Conservation (phyloP, 2,329 filamentous ascomycete species). For the Sclerotinia nivalis region DNA sequence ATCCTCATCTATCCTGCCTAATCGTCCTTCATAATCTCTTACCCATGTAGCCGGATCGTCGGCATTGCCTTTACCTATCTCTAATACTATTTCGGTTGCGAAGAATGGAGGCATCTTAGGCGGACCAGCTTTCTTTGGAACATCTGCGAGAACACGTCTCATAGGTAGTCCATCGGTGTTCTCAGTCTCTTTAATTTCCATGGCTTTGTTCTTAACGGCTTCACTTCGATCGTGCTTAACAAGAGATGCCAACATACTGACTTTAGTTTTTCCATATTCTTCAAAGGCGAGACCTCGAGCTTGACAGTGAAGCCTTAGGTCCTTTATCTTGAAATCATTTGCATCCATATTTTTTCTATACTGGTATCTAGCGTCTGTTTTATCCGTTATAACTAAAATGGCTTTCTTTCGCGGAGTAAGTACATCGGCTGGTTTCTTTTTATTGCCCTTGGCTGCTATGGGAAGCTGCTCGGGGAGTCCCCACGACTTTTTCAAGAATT, state of each 20-base stretch:
- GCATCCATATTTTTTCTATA: not conserved
- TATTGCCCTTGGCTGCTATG: not conserved
- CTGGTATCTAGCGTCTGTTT: not conserved
- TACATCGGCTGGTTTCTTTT: not conserved
- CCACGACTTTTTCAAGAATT: not conserved
- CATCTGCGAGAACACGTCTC: not conserved
- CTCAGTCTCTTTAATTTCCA: accelerated
- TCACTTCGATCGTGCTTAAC: not conserved
- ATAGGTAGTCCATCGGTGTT: not conserved
- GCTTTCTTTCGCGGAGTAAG: not conserved
- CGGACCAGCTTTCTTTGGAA: not conserved
- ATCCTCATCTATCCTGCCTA: not conserved
- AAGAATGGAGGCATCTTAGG: constrained; percentile 1
- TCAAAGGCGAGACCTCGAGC: not conserved
- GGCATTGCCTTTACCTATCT: not conserved
- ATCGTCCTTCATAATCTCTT: not conserved
- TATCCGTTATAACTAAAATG: not conserved
- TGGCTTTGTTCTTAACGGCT: too few relatives aligned
- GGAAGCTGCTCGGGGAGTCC: not conserved
- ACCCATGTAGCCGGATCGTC: not conserved
- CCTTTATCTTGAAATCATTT: not conserved
- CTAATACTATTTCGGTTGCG: not conserved
- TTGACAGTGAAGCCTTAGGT: not conserved
- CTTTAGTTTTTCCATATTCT: not conserved
- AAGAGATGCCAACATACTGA: not conserved